phyloP scores from a whole-genome alignment of 805 yeast genomes.

The Candida schatavii region DNA sequence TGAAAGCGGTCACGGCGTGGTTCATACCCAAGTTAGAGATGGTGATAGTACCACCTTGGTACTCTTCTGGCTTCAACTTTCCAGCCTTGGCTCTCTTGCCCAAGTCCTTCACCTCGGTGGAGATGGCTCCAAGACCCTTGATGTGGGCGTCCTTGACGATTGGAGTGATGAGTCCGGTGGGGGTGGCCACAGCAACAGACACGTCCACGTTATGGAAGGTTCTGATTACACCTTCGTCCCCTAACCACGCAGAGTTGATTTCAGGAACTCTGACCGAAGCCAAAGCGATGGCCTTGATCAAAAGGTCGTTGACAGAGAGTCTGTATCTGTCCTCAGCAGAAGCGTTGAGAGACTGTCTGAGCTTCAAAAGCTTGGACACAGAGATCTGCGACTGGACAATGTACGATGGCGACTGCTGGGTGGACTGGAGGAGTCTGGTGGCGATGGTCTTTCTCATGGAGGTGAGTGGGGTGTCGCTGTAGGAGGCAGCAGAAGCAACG shows the following conservation, averaged over 20 bases:
- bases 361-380: conserved; percentile 85
- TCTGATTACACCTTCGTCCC: conserved; percentile 84
- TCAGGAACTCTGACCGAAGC: conserved; percentile 91
- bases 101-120: conserved; percentile 81
- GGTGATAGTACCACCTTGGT: conserved; percentile 99
- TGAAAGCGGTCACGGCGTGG: conserved; percentile 86
- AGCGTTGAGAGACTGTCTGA: conserved; percentile 86
- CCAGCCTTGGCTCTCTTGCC: conserved; percentile 95
- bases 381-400: conserved; percentile 85
- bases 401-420: conserved; percentile 86
- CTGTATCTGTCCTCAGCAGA: conserved; percentile 82
- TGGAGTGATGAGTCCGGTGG: conserved; percentile 96
- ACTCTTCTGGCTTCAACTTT: conserved; percentile 93
- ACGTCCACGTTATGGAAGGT: conserved; percentile 90
- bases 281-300: conserved; percentile 90
- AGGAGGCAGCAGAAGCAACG: conserved; percentile 55
- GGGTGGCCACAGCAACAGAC: conserved; percentile 98
- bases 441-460: conserved; percentile 95
- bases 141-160: conserved; percentile 85
- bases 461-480: conserved; percentile 80
- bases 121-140: conserved; percentile 82
- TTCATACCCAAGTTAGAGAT: conserved; percentile 99
- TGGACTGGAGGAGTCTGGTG: conserved; percentile 79
- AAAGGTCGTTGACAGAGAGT: conserved; percentile 89
- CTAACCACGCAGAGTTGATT: conserved; percentile 93